phyloP scores from a whole-genome alignment of 2,329 filamentous ascomycete genomes.

The Fusarium sp. region DNA sequence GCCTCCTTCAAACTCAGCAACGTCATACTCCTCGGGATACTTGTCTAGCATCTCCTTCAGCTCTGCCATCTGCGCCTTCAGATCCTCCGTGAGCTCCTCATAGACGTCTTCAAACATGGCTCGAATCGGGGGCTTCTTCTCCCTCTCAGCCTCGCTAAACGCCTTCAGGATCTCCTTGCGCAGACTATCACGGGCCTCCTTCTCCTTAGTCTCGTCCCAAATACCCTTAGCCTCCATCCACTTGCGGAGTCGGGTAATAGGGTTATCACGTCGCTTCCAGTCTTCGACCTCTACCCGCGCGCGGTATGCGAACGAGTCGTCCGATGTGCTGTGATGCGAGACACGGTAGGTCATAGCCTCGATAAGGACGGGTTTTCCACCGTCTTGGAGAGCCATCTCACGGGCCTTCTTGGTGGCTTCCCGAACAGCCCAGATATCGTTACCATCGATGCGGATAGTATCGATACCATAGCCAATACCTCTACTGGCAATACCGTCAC shows the following conservation, averaged over 20 bases:
- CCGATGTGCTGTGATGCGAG: conserved; percentile 94
- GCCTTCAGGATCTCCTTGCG: conserved; percentile 84
- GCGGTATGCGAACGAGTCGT: conserved; percentile 97
- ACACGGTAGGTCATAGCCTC: conserved; percentile 99
- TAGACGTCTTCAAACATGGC: conserved; percentile 90
- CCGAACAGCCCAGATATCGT: conserved; percentile 90
- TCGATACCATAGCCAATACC: conserved; percentile 95
- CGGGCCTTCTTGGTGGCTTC: conserved; percentile 84
- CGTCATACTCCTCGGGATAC: conserved; percentile 94
- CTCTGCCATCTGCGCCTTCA: conserved; percentile 76
- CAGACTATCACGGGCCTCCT: conserved; percentile 72
- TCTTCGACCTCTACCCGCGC: conserved; percentile 94
- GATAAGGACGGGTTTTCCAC: conserved; percentile 86
- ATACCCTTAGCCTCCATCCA: conserved; percentile 87
- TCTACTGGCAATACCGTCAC: conserved; percentile 88
- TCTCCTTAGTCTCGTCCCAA: conserved; percentile 90
- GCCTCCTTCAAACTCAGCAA: conserved; percentile 80
- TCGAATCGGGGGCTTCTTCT: conserved; percentile 80
- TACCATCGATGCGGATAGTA: conserved; percentile 92
- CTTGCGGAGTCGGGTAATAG: conserved; percentile 85
- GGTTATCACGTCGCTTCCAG: conserved; percentile 93
- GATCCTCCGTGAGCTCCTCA: conserved; percentile 84
- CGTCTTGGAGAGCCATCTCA: conserved; percentile 80
- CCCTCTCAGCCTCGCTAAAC: conserved; percentile 85
- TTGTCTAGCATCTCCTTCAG: conserved; percentile 81